Conservation (phyloP, 768 basidiomycete genomes). For the Pholiota molesta region DNA sequence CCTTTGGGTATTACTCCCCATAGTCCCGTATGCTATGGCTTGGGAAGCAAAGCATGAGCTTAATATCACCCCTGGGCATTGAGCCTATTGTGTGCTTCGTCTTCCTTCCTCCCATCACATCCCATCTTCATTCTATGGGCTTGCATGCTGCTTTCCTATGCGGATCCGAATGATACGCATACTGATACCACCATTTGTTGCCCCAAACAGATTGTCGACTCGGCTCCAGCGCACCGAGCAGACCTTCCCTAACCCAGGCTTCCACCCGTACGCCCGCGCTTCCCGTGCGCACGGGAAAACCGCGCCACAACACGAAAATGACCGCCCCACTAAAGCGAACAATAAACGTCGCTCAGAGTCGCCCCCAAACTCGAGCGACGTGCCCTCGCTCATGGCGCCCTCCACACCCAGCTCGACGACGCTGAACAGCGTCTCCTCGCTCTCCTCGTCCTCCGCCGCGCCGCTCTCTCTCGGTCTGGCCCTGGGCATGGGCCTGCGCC, state of each 20-base stretch:
- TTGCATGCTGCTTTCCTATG: background rate
- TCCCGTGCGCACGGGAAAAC: conserved; percentile 33
- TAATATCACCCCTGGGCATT: background rate
- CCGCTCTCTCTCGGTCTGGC: conserved; percentile 2
- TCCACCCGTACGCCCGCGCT: conserved; percentile 62
- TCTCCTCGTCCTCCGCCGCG: conserved; percentile 35
- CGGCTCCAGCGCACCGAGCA: conserved; percentile 69
- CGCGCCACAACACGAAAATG: background rate
- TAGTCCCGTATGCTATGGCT: background rate
- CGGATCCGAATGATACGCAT: background rate
- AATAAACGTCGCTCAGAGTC: conserved; percentile 39
- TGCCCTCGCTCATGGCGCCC: conserved; percentile 49
- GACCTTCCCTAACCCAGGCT: conserved; percentile 47
- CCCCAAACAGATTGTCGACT: conserved; percentile 58
- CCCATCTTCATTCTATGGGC: background rate
- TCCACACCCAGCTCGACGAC: conserved; percentile 72
- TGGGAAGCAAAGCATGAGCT: background rate
- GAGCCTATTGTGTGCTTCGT: background rate
- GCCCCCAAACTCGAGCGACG: conserved; percentile 38
- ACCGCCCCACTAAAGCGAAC: background rate
- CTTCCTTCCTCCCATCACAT: conserved; percentile 12
- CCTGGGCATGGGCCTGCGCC: conserved; percentile 36
- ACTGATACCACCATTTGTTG: background rate
- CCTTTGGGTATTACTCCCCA: background rate
- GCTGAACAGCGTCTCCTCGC: conserved; percentile 49